Conservation (phyloP, 2,329 filamentous ascomycete genomes). For the Fusarium temperatum region DNA sequence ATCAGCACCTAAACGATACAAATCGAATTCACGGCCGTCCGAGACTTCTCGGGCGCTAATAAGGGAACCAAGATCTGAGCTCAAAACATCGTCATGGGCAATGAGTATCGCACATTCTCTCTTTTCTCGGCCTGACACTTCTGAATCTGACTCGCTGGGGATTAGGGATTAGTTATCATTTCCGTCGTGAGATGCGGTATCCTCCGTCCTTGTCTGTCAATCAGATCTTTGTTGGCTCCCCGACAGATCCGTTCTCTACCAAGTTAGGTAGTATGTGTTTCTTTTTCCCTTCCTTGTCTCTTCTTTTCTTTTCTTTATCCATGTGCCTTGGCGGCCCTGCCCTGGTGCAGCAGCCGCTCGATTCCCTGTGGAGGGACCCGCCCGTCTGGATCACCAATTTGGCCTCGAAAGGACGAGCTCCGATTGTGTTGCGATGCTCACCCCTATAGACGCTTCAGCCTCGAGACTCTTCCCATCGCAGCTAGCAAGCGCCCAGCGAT, state of each 20-base stretch:
- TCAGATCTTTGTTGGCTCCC: slow-evolving; percentile 15
- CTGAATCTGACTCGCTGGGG: neutral
- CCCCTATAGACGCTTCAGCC: slow-evolving; percentile 20
- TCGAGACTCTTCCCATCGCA: slow-evolving; percentile 19
- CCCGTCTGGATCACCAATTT: slow-evolving; percentile 35
- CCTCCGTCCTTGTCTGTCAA: slow-evolving; percentile 11
- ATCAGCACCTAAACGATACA: slow-evolving; percentile 10
- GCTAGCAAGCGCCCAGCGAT: slow-evolving; percentile 17
- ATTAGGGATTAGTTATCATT: neutral
- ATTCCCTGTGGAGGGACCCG: slow-evolving; percentile 31
- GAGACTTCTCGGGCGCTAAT: slow-evolving; percentile 32
- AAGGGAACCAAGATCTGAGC: slow-evolving; percentile 20
- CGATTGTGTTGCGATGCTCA: slow-evolving; percentile 30
- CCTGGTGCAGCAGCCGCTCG: slow-evolving; percentile 17
- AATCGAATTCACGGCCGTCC: slow-evolving; percentile 17
- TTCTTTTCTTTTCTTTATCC: neutral
- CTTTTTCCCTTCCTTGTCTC: neutral
- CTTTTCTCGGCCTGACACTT: neutral
- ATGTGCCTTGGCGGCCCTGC: slow-evolving; percentile 14
- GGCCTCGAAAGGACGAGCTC: slow-evolving; percentile 9
- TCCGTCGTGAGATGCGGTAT: neutral
- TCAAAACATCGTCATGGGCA: slow-evolving; percentile 20
- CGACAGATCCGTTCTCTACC: neutral
- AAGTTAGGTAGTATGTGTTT: neutral
- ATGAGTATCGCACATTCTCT: slow-evolving; percentile 1